Evolutionary conservation across 768 basidiomycete species (phyloP).

Genomic region (Auricularia auricula-judae): DNA sequence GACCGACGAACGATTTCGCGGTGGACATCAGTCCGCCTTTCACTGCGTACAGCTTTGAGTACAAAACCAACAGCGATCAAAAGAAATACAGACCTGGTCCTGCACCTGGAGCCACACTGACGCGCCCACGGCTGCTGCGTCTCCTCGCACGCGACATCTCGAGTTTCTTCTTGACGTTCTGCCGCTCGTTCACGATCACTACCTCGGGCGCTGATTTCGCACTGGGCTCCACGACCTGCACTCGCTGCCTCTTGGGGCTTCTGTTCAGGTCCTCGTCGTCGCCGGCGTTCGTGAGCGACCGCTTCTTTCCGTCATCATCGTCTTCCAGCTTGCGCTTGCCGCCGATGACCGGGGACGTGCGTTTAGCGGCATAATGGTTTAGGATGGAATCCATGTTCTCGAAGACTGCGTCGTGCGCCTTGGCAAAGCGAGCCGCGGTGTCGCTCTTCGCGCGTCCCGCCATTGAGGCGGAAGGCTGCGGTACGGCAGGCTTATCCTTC

Average conservation of each 20-base stretch:
- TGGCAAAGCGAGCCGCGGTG: slow-evolving; percentile 30
- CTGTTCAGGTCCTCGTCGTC: slow-evolving; percentile 22
- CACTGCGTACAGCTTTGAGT: neutral
- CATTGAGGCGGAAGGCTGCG: neutral
- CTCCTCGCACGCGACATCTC: slow-evolving; percentile 57
- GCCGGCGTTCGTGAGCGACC: slow-evolving; percentile 11
- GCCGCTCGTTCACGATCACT: slow-evolving; percentile 33
- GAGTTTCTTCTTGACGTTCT: slow-evolving; percentile 51
- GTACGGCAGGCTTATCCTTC: slow-evolving; percentile 9
- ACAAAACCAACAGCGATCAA: neutral
- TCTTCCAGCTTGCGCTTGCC: slow-evolving; percentile 11
- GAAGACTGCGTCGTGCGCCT: slow-evolving; percentile 54
- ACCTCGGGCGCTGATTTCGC: neutral
- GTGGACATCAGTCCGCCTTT: neutral
- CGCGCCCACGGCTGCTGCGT: slow-evolving; percentile 51
- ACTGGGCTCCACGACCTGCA: slow-evolving; percentile 9
- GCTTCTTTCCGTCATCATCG: slow-evolving; percentile 1
- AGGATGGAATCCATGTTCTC: slow-evolving; percentile 70
- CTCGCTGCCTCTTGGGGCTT: slow-evolving; percentile 34
- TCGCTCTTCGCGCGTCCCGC: neutral
- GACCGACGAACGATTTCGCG: neutral
- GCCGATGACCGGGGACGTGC: slow-evolving; percentile 10
- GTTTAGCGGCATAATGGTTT: slow-evolving; percentile 36
- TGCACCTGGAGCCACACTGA: slow-evolving; percentile 20
- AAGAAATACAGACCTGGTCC: neutral